A percentile compares a stretch with the other conserved stretches of the same genome.
These are phyloP conservation scores for Boletales sp. DNA, from an alignment of 768 basidiomycete species.

Conservation along the genomic window DNA sequence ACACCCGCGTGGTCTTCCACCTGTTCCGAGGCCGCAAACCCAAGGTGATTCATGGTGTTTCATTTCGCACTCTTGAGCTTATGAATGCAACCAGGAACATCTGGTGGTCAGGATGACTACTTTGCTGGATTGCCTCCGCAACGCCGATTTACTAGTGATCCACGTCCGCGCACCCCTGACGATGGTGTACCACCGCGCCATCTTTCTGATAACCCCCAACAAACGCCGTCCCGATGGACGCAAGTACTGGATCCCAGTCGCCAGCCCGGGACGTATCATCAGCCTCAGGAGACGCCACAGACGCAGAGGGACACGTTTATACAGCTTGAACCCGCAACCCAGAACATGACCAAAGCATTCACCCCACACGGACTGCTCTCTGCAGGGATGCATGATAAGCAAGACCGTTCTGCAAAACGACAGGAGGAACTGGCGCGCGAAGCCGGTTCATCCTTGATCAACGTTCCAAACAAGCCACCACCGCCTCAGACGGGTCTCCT, in stretches of 20 bases:
- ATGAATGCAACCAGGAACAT: constrained; percentile 10
- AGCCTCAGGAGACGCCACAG: constrained; percentile 33
- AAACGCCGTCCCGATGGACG: constrained; percentile 69
- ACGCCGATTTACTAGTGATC: constrained; percentile 54
- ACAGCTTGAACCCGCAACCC: constrained; percentile 66
- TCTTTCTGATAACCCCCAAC: constrained; percentile 52
- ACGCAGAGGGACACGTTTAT: constrained; percentile 56
- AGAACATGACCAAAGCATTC: constrained; percentile 89
- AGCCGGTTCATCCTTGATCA: constrained; percentile 86
- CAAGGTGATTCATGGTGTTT: constrained; percentile 38
- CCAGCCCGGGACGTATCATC: constrained; percentile 39
- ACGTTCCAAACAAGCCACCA: constrained; percentile 93
- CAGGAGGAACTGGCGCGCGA: constrained; percentile 94
- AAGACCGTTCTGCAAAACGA: constrained; percentile 91
- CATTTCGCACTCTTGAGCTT: background rate
- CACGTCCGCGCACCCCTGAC: constrained; percentile 52
- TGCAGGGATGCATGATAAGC: constrained; percentile 92
- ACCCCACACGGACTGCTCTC: constrained; percentile 92
- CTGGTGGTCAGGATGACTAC: constrained; percentile 46
- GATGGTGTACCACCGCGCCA: constrained; percentile 54
- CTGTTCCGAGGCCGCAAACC: constrained; percentile 48
- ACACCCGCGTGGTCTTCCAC: constrained; percentile 62
- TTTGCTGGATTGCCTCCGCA: constrained; percentile 32
- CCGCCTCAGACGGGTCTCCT: constrained; percentile 94
- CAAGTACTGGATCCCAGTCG: constrained; percentile 76